Percentiles rank a stretch among this genome's conserved stretches.
Conservation (phyloP, 2,329 filamentous ascomycete species). For the Fusarium bactridioides region DNA sequence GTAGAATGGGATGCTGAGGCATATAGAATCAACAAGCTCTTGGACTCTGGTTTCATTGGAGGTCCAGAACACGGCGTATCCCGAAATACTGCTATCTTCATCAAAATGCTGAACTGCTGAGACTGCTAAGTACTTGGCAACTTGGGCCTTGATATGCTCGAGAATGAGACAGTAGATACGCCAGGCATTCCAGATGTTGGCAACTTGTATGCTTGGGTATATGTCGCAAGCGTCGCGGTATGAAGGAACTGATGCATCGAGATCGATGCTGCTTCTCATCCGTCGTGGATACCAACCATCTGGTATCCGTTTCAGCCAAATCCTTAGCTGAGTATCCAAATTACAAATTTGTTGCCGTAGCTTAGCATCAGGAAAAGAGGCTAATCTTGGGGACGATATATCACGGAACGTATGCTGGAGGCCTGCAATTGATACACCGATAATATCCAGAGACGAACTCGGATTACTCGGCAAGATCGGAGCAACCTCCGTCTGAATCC, state of each 20-base stretch:
- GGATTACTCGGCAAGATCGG: constrained; percentile 1
- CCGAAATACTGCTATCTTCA: fast-evolving
- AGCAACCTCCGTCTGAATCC: constrained; percentile 1
- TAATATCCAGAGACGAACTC: constrained; percentile 19
- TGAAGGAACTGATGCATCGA: fast-evolving
- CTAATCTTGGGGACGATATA: fast-evolving
- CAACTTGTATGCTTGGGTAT: constrained; percentile 24
- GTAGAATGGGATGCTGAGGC: constrained; percentile 28
- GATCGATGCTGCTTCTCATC: background rate
- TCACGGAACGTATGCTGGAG: background rate
- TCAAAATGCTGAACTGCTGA: fast-evolving
- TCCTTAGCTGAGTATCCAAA: constrained; percentile 1
- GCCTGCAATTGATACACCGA: background rate
- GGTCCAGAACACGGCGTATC: background rate
- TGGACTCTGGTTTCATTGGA: background rate
- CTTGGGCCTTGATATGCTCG: background rate
- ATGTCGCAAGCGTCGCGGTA: background rate
- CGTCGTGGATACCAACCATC: background rate
- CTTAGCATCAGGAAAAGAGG: fast-evolving
- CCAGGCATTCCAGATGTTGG: constrained; percentile 30
- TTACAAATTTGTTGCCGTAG: background rate
- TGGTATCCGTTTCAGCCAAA: constrained; percentile 1
- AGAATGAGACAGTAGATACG: constrained; percentile 15
- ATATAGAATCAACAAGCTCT: constrained; percentile 8
- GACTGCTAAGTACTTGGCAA: fast-evolving